Conservation (phyloP, 306 rosid species). For the Cucurbita ficifolia region DNA sequence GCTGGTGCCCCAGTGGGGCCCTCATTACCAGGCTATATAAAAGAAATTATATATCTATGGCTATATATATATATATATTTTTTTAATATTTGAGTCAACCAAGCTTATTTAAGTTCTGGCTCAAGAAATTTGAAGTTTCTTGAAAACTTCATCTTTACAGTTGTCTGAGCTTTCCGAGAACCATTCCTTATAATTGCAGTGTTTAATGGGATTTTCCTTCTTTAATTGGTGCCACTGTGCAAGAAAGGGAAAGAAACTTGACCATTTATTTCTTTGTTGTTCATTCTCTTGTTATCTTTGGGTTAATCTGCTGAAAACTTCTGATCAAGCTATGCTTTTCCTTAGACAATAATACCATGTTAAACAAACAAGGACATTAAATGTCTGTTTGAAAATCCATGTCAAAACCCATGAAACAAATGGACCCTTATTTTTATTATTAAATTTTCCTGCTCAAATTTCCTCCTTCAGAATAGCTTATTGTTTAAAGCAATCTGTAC, state of each 20-base stretch:
- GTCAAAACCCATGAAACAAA: too few relatives aligned
- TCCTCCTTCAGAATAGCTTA: neutral
- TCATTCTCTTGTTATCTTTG: neutral
- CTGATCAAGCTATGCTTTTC: neutral
- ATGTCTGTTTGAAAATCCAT: too few relatives aligned
- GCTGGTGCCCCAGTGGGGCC: too few relatives aligned
- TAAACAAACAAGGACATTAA: too few relatives aligned
- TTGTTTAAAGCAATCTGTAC: neutral
- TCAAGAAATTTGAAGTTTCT: neutral
- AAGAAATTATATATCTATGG: neutral
- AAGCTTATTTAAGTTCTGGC: neutral
- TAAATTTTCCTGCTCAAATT: neutral
- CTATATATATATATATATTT: neutral
- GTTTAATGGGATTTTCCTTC: neutral
- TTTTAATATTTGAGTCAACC: neutral
- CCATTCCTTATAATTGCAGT: neutral
- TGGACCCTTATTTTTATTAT: neutral
- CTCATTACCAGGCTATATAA: neutral
- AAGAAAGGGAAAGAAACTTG: neutral
- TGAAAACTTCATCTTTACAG: neutral
- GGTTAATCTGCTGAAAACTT: neutral
- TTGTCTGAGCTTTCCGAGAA: neutral
- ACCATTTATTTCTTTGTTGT: neutral
- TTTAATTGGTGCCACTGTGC: neutral
- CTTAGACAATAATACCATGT: neutral